Conservation (phyloP, 352 stramenopile species). For the Phytopythium montanum region DNA sequence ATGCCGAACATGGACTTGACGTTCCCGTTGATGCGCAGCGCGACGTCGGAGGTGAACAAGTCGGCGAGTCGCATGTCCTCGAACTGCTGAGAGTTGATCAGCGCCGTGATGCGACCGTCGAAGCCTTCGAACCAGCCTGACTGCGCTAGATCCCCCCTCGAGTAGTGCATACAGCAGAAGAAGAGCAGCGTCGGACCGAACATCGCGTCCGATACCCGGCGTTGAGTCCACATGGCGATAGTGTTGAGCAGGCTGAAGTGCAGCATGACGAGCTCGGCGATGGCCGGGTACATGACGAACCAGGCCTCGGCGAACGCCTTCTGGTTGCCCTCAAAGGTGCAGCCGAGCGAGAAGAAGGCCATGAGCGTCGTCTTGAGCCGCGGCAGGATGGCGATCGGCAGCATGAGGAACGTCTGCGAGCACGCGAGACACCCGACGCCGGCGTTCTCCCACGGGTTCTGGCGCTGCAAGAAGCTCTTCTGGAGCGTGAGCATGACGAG, state of each 20-base stretch:
- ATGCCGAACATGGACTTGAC: conserved; percentile 11
- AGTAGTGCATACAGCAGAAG: conserved; percentile 9
- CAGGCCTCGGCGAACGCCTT: conserved; percentile 15
- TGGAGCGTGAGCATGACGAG: conserved; percentile 9
- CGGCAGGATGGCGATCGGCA: conserved; percentile 18
- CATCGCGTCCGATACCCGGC: conserved; percentile 1
- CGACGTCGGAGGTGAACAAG: conserved; percentile 15
- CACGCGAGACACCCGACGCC: conserved; percentile 12
- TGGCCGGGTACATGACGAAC: conserved; percentile 31
- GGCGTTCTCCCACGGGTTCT: conserved; percentile 8
- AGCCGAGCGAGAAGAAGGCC: conserved; percentile 22
- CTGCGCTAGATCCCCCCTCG: neutral
- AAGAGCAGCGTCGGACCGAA: conserved; percentile 9
- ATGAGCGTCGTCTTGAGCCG: conserved; percentile 16
- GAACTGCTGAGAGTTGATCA: conserved; percentile 11
- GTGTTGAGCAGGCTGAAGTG: conserved; percentile 23
- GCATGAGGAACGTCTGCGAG: conserved; percentile 12
- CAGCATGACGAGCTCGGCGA: conserved; percentile 23
- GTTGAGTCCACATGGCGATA: conserved; percentile 3
- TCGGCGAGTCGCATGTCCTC: conserved; percentile 10
- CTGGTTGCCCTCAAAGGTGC: conserved; percentile 21
- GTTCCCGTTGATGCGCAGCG: conserved; percentile 18
- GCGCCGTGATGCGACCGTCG: conserved; percentile 9
- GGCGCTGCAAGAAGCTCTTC: neutral
- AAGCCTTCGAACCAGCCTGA: conserved; percentile 13